Evolutionary conservation across 148 eudicot species (phyloP).

Genomic region (Diospyros lotus): DNA sequence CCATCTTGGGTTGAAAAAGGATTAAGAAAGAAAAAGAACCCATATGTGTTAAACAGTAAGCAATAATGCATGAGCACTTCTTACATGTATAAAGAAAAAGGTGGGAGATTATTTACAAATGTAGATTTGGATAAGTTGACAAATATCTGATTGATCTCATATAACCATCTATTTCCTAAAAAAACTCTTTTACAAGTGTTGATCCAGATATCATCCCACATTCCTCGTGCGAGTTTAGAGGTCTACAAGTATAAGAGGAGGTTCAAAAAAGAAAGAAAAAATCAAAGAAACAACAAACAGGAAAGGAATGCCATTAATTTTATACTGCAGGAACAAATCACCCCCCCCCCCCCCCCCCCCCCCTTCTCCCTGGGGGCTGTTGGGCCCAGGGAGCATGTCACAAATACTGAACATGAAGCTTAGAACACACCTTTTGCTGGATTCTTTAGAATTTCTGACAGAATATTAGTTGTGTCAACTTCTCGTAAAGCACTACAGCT

Average conservation of each 20-base stretch:
- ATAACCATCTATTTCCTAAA: neutral
- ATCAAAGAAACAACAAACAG: too few species aligned
- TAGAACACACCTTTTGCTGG: conserved; percentile 43
- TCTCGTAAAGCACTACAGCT: conserved; percentile 88
- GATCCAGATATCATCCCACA: neutral
- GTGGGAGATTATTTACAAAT: neutral
- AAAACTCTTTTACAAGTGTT: neutral
- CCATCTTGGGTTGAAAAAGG: conserved; percentile 32
- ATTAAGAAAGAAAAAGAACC: conserved; percentile 9
- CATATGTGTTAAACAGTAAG: neutral
- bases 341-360: too few species aligned
- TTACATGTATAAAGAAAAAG: neutral
- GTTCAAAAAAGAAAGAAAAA: neutral
- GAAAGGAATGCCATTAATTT: too few species aligned
- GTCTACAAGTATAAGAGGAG: neutral
- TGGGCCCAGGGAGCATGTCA: neutral
- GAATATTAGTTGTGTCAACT: conserved; percentile 72
- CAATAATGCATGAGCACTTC: neutral
- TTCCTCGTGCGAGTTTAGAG: neutral
- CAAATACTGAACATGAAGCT: neutral
- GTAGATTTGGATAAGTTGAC: neutral
- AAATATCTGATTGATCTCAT: neutral
- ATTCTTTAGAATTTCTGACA: conserved; percentile 53
- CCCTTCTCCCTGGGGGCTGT: too few species aligned
- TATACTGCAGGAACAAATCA: too few species aligned